Conservation (phyloP, 2,329 filamentous ascomycete species). For the Dothidotthia symphoricarpi region DNA sequence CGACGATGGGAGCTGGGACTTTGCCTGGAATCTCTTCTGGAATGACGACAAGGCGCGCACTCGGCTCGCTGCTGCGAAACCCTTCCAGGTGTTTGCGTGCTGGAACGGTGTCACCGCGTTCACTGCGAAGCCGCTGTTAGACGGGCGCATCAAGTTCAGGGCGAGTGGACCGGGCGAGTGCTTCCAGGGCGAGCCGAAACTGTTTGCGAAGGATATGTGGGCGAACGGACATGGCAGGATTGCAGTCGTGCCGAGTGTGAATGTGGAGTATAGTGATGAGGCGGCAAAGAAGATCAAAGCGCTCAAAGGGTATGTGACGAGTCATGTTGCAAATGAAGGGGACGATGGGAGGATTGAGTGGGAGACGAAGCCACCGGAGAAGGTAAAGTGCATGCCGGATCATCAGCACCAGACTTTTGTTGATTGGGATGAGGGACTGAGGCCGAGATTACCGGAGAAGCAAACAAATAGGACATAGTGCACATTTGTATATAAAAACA, state of each 20-base stretch:
- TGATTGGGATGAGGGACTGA: slow-evolving; percentile 11
- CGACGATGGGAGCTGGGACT: slow-evolving; percentile 49
- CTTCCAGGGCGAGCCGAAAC: slow-evolving; percentile 54
- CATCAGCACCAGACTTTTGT: slow-evolving; percentile 13
- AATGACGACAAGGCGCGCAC: slow-evolving; percentile 43
- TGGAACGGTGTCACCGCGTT: slow-evolving; percentile 60
- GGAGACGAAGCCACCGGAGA: slow-evolving; percentile 46
- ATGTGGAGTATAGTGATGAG: slow-evolving; percentile 55
- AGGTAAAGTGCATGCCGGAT: slow-evolving; percentile 51
- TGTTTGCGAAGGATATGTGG: slow-evolving; percentile 59
- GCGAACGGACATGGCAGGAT: slow-evolving; percentile 46
- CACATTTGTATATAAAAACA: neutral
- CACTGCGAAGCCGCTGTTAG: slow-evolving; percentile 49
- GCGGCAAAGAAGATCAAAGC: slow-evolving; percentile 49
- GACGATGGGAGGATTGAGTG: slow-evolving; percentile 45
- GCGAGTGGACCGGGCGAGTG: slow-evolving; percentile 47
- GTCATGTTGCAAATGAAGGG: slow-evolving; percentile 34
- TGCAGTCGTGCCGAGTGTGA: slow-evolving; percentile 57
- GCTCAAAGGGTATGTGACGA: slow-evolving; percentile 51
- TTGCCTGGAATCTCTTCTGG: slow-evolving; percentile 46
- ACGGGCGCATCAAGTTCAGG: slow-evolving; percentile 49
- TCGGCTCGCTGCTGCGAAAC: slow-evolving; percentile 41
- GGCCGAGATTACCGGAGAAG: neutral
- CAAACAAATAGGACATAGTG: neutral
- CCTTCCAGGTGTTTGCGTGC: slow-evolving; percentile 61